Conservation (phyloP, 2,329 filamentous ascomycete genomes). For the Penicillium sp. region DNA sequence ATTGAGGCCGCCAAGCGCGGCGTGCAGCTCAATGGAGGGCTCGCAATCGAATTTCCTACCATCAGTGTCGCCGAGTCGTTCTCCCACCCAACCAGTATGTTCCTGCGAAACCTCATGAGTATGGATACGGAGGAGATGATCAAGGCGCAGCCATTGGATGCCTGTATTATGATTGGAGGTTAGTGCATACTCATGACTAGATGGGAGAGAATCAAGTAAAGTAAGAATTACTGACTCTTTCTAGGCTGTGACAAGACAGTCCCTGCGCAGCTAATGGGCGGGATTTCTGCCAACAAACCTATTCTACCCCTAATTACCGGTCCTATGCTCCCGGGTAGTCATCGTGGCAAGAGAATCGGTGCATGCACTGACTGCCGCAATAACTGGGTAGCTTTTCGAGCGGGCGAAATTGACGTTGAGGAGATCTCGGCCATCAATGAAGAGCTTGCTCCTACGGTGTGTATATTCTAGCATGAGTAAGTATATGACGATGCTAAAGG, state of each 20-base stretch:
- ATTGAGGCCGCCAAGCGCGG: conserved; percentile 67
- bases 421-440: conserved; percentile 68
- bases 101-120: conserved; percentile 67
- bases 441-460: conserved; percentile 65
- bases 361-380: conserved; percentile 72
- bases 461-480: conserved; percentile 14
- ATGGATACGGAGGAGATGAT: conserved; percentile 81
- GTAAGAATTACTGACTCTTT: neutral
- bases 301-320: conserved; percentile 65
- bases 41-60: conserved; percentile 69
- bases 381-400: conserved; percentile 67
- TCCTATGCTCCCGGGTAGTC: conserved; percentile 70
- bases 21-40: conserved; percentile 61
- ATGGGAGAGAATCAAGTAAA: neutral
- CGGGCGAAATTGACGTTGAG: conserved; percentile 63
- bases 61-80: conserved; percentile 69
- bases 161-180: conserved; percentile 64
- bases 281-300: conserved; percentile 68
- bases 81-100: conserved; percentile 69
- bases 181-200: conserved; percentile 7
- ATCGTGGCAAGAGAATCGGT: conserved; percentile 60
- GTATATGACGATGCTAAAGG: neutral
- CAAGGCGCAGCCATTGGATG: conserved; percentile 64
- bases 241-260: conserved; percentile 71
- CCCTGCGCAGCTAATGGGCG: conserved; percentile 70